phyloP scores from a whole-genome alignment of 2,329 filamentous ascomycete species.

The Fusarium sp. region DNA sequence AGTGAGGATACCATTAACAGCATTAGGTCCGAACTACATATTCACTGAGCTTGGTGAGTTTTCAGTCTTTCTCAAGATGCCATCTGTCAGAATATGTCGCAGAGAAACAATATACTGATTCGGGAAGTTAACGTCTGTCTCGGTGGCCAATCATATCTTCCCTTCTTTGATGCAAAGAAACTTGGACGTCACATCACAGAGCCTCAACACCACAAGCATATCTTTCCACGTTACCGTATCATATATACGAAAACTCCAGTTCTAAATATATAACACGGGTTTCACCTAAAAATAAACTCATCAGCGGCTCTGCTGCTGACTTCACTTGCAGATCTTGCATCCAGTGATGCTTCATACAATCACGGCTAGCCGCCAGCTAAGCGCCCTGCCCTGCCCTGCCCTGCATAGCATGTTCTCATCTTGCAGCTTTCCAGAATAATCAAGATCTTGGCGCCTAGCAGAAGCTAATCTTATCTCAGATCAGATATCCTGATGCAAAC shows the following conservation, averaged over 20 bases:
- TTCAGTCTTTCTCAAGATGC: constrained; percentile 1
- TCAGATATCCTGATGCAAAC: constrained; percentile 32
- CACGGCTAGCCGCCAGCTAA: constrained; percentile 47
- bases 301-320: neutral
- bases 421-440: constrained; percentile 35
- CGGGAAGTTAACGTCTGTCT: neutral
- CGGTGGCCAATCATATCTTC: constrained; percentile 38
- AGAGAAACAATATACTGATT: constrained; percentile 1
- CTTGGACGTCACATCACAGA: constrained; percentile 37
- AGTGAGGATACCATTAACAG: neutral
- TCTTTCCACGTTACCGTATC: constrained; percentile 3
- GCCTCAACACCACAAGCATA: constrained; percentile 47
- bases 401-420: constrained; percentile 31
- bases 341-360: constrained; percentile 31
- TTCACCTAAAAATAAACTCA: constrained; percentile 37
- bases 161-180: constrained; percentile 4
- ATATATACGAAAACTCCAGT: constrained; percentile 5
- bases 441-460: constrained; percentile 34
- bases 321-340: constrained; percentile 22
- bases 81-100: neutral
- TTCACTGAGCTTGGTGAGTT: neutral
- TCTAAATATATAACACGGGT: constrained; percentile 21
- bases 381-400: constrained; percentile 43
- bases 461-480: constrained; percentile 33
- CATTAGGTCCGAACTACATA: constrained; percentile 14